Evolutionary conservation across 129 eudicot species (phyloP), one percentile per base, ranked within the genome.

Genomic region (Erigeron canadensis): DNA sequence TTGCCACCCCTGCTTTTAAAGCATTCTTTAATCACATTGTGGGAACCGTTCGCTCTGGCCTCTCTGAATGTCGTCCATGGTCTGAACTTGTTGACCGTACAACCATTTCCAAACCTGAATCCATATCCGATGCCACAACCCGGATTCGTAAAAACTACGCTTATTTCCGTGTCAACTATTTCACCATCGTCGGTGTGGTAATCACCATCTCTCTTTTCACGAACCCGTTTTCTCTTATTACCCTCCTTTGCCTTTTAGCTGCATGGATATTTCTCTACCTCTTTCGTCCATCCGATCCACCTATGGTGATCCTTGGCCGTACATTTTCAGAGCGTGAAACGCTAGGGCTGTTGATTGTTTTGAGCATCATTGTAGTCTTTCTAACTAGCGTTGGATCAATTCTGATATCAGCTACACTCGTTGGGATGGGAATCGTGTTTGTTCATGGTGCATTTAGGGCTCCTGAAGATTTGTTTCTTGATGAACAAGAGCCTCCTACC

Each of bases 61-160:
- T 93, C 69, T 72, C 98, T 57, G 69, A 65, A 13, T 85, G 92
- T 81, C 98, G 98, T 15, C 98, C 98, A 1, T 93, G 98, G 98
- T 21, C 84, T 4, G 95, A 93, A 72, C 86, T 93, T 51, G 70
- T 84, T 4, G 98, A 93, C 70, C 96, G 96, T 5, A 74, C 92
- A 40, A 89, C 95, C 42, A 83, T 89, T 87, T 75, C 96, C 50
- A 89, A 89, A 54, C 98, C 98, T 10, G 96, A 89, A 7, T 87
- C 98, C 45, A 41, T 93, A 43, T 69, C 96, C 75, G 96, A 93
- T 6, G 95, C 95, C 16, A 83, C 95, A 10, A 60, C 71, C 67
- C 96, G 98, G 16, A 79, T 93, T 84, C 91, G 98, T 6, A 89
- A 89, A 71, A 93, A 93, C 74, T 93, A 83, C 74, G 37, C 86